Evolutionary conservation across 1,284 basidiomycete species (phyloP), one percentile per base, ranked within the genome.

Genomic region (Ceratobasidium sp.): DNA sequence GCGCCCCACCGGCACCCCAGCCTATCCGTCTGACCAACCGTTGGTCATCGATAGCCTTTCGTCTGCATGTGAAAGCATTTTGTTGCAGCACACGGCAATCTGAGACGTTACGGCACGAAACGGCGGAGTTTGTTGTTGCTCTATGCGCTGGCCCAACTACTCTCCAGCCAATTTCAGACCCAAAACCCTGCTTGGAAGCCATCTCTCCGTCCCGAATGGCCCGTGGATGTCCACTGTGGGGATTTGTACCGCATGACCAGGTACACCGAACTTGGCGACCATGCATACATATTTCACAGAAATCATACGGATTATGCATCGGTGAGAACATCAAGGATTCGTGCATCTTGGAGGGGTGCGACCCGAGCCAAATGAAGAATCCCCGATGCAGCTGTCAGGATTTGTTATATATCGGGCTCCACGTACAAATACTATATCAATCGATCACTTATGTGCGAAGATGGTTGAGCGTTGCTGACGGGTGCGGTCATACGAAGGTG

Each of bases 91-190:
- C 12, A 17, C 29, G 53, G 29, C 34, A 38, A 34, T 29, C 10
- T 3, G 54, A 20, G 13, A 40, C 20, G n/a, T 65, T 65, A 65
- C 62, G 62, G 62, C 62, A 65, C 52, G 49, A 40, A 45, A 45
- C 62, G 49, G 62, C 62, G 62, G 62, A 65, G 62, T 65, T 65
- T 65, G 40, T 58, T 45, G 42, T 45, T n/a, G n/a, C 42, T 60
- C 27, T 45, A 45, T 60, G 57, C 42, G 42, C 49, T 65, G 49
- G 49, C 34, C 34, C 29, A 31, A 8, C 20, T 45, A 6, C 25
- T 54, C 31, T 2, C 52, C 31, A 25, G 12, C 34, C 25, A 13
- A 45, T 45, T 45, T 45, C 42, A 45, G 42, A 8, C 17, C 42
- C 42, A 15, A 45, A 45, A 45, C 17, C 42, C 42, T 20, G 17